These are phyloP conservation scores for Diaporthe sp. DNA, from an alignment of 2,329 filamentous ascomycete genomes.

Conservation along the genomic window DNA sequence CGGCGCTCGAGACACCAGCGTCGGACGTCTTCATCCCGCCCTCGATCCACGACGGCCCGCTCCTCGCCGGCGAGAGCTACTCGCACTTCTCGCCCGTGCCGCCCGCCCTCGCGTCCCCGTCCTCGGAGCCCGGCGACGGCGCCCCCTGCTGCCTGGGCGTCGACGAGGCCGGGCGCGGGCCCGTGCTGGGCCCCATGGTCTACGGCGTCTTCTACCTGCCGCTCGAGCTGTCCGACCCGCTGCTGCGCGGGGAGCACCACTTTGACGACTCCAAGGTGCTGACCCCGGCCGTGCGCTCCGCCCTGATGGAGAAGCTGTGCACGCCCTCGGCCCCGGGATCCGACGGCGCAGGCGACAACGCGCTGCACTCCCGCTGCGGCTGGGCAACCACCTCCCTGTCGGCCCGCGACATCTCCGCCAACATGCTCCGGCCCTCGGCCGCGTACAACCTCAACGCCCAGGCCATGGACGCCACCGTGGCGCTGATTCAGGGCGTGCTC, in stretches of 20 bases:
- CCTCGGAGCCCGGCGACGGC: slow-evolving; percentile 47
- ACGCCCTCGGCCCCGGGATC: slow-evolving; percentile 51
- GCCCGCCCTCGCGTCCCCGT: slow-evolving; percentile 64
- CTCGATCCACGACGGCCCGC: slow-evolving; percentile 70
- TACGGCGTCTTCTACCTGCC: slow-evolving; percentile 84
- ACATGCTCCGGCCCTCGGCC: slow-evolving; percentile 78
- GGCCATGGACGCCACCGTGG: slow-evolving; percentile 91
- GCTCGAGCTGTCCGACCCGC: slow-evolving; percentile 75
- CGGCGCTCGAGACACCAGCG: slow-evolving; percentile 52
- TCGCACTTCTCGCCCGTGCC: slow-evolving; percentile 80
- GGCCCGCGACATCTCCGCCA: slow-evolving; percentile 83
- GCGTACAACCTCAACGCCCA: slow-evolving; percentile 95
- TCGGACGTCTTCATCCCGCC: slow-evolving; percentile 73
- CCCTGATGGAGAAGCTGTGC: slow-evolving; percentile 80
- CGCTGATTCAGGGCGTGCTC: slow-evolving; percentile 83
- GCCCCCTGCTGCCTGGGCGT: slow-evolving; percentile 85
- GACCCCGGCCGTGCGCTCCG: slow-evolving; percentile 81
- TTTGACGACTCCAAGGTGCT: slow-evolving; percentile 98
- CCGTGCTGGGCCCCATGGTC: slow-evolving; percentile 88
- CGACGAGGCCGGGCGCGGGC: slow-evolving; percentile 93
- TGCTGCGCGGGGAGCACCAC: slow-evolving; percentile 84
- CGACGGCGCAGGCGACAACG: slow-evolving; percentile 54
- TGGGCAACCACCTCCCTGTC: slow-evolving; percentile 89
- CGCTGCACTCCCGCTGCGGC: slow-evolving; percentile 73
- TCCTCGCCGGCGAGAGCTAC: slow-evolving; percentile 78